Percentiles rank a stretch among this genome's conserved stretches.
These are phyloP conservation scores for Boechera divaricarpa DNA, from an alignment of 345 rosid genomes.

Conservation along the genomic window DNA sequence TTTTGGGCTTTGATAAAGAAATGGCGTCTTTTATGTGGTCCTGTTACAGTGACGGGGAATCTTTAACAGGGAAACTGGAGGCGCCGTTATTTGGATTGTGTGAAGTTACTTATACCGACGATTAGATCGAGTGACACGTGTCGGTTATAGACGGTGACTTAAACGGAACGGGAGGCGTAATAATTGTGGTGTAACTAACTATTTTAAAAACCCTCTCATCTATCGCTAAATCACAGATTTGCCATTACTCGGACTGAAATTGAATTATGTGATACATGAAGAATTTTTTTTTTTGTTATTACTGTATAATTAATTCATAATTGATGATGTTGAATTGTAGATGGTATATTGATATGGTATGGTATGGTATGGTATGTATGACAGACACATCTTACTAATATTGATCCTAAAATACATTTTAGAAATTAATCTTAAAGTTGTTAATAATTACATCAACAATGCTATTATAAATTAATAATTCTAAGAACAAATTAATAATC, in stretches of 20 bases:
- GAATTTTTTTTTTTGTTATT: too few species aligned
- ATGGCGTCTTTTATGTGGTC: slow-evolving; percentile 50
- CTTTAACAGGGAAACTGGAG: slow-evolving; percentile 72
- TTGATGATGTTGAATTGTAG: too few species aligned
- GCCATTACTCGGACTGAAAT: background rate
- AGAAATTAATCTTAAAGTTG: too few species aligned
- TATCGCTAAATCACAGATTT: slow-evolving; percentile 24
- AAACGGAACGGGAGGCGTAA: slow-evolving; percentile 45
- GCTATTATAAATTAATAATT: too few species aligned
- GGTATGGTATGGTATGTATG: background rate
- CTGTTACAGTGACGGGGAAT: slow-evolving; percentile 64
- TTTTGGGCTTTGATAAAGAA: slow-evolving; percentile 20
- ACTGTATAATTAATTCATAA: too few species aligned
- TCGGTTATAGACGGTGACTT: slow-evolving; percentile 33
- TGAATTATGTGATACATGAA: too few species aligned
- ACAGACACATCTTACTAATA: too few species aligned
- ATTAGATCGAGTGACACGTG: background rate
- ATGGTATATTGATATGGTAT: too few species aligned
- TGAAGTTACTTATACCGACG: background rate
- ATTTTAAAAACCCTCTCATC: slow-evolving; percentile 20
- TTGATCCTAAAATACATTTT: too few species aligned
- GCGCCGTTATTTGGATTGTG: slow-evolving; percentile 63
- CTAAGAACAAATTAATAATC: too few species aligned
- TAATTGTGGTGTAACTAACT: slow-evolving; percentile 38
- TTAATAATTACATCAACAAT: too few species aligned